Percentiles rank a stretch among this genome's conserved stretches.
phyloP scores from a whole-genome alignment of 257 asterid genomes.

The Solanum medicagineum region DNA sequence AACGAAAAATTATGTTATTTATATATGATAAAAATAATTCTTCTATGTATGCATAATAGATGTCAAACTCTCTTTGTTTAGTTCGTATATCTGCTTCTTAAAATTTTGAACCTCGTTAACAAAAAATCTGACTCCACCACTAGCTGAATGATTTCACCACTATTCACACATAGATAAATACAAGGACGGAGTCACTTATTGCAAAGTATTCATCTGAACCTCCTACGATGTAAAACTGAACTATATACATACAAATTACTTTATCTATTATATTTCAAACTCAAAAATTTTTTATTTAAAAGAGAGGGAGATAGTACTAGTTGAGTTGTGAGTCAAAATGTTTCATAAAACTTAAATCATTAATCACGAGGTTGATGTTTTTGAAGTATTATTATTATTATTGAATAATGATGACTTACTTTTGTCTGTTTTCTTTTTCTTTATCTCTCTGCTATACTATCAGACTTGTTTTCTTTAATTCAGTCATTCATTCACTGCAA shows the following conservation, averaged over 20 bases:
- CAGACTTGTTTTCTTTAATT: constrained; percentile 24
- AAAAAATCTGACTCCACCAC: no score
- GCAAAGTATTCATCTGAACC: background rate
- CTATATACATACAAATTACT: background rate
- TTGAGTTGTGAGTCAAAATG: background rate
- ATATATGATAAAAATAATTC: no score
- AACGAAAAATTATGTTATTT: no score
- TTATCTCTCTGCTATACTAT: constrained; percentile 12
- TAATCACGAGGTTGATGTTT: constrained; percentile 78
- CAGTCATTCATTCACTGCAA: constrained; percentile 38
- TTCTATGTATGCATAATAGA: no score
- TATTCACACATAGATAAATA: background rate
- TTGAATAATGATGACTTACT: constrained; percentile 78
- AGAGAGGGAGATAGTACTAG: background rate
- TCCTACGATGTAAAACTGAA: background rate
- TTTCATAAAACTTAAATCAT: background rate
- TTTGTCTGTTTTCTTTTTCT: constrained; percentile 29
- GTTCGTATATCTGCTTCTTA: no score
- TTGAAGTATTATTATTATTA: constrained; percentile 41
- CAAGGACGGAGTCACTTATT: background rate
- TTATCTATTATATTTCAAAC: no score
- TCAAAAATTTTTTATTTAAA: background rate
- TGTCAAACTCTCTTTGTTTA: no score
- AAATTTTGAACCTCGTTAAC: no score
- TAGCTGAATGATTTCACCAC: background rate